Evolutionary conservation across 2,329 filamentous ascomycete species (phyloP).

Genomic region (Ophiostoma montium): DNA sequence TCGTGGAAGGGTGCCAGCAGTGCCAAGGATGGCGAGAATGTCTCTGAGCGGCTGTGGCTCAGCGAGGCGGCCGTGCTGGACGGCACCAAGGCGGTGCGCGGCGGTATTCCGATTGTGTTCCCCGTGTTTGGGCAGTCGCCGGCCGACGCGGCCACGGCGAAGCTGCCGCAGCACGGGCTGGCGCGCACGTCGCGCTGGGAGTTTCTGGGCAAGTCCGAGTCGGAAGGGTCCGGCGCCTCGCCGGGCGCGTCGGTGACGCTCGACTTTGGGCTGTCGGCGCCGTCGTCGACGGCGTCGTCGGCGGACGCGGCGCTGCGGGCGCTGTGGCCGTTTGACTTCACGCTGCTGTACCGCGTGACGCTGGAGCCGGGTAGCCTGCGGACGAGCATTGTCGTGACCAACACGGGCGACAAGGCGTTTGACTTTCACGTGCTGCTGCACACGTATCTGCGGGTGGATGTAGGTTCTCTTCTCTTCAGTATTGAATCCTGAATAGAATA

Average conservation of each 20-base stretch:
- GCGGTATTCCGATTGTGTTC: conserved; percentile 86
- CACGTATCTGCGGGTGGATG: conserved; percentile 72
- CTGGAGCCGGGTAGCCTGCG: conserved; percentile 59
- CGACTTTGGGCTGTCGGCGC: conserved; percentile 78
- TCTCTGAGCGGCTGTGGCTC: conserved; percentile 74
- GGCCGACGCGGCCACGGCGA: conserved; percentile 59
- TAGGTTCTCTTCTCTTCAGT: conserved; percentile 28
- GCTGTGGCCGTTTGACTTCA: conserved; percentile 78
- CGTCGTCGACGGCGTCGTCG: conserved; percentile 54
- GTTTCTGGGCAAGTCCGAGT: conserved; percentile 77
- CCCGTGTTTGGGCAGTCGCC: conserved; percentile 77
- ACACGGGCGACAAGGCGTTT: conserved; percentile 68
- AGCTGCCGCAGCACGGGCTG: conserved; percentile 87
- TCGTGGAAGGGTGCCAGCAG: conserved; percentile 89
- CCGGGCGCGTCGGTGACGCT: conserved; percentile 51
- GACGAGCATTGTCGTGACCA: conserved; percentile 76
- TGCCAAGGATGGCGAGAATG: conserved; percentile 26
- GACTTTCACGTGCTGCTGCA: conserved; percentile 89
- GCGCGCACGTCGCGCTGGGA: conserved; percentile 85
- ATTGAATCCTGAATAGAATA: neutral
- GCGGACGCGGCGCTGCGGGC: conserved; percentile 53
- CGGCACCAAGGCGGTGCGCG: conserved; percentile 77
- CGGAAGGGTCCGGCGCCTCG: conserved; percentile 36
- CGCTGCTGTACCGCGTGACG: conserved; percentile 85
- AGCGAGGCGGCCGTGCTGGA: conserved; percentile 70